phyloP scores from a whole-genome alignment of 768 basidiomycete species.

The Panaeolus cyanescens region DNA sequence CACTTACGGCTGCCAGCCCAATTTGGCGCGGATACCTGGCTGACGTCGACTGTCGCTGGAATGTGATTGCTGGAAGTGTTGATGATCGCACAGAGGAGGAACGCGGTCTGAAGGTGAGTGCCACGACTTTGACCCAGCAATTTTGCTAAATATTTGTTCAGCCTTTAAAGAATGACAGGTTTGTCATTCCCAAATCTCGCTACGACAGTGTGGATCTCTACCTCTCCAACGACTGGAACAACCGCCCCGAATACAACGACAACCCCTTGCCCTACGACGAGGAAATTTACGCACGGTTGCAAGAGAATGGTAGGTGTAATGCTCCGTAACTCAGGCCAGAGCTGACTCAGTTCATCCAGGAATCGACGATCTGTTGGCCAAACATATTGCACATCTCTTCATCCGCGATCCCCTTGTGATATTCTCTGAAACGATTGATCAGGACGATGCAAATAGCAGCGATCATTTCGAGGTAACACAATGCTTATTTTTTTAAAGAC shows the following conservation, averaged over 20 bases:
- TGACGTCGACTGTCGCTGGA: slow-evolving; percentile 98
- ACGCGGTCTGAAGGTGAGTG: slow-evolving; percentile 75
- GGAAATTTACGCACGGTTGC: slow-evolving; percentile 69
- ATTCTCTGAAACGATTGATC: slow-evolving; percentile 91
- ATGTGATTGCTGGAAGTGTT: slow-evolving; percentile 97
- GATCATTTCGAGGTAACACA: slow-evolving; percentile 91
- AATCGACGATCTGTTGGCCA: slow-evolving; percentile 83
- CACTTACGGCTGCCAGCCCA: slow-evolving; percentile 92
- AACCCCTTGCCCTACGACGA: slow-evolving; percentile 78
- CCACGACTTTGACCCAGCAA: neutral
- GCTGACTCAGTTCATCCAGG: slow-evolving; percentile 43
- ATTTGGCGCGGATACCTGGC: slow-evolving; percentile 93
- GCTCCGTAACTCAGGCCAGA: neutral
- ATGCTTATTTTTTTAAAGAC: neutral
- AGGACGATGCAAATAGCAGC: slow-evolving; percentile 83
- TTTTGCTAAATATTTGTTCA: slow-evolving; percentile 27
- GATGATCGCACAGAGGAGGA: slow-evolving; percentile 97
- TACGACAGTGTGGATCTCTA: slow-evolving; percentile 97
- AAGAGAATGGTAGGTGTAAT: slow-evolving; percentile 66
- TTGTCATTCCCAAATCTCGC: slow-evolving; percentile 91
- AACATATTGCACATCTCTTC: slow-evolving; percentile 93
- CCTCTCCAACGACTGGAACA: slow-evolving; percentile 82
- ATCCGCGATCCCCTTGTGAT: slow-evolving; percentile 97
- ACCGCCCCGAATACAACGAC: slow-evolving; percentile 95
- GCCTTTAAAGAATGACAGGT: slow-evolving; percentile 77